A percentile compares a stretch with the other conserved stretches of the same genome.
phyloP scores from a whole-genome alignment of 495 filamentous ascomycete species.

The Penicillium ochrochloron region DNA sequence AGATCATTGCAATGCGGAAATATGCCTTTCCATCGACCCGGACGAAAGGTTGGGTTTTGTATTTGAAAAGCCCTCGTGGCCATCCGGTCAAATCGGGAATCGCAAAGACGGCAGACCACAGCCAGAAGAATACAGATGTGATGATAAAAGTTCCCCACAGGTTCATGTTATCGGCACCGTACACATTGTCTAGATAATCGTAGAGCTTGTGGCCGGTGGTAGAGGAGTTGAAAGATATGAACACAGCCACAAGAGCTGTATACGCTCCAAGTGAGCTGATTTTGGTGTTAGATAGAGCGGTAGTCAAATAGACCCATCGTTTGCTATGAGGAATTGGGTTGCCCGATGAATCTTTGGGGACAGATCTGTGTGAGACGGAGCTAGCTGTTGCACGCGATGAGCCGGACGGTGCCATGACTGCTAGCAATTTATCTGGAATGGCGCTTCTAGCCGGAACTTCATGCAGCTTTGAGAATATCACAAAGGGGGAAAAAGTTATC shows the following conservation, averaged over 20 bases:
- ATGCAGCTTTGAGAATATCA: neutral
- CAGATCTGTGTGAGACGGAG: neutral
- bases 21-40: neutral
- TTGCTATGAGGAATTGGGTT: neutral
- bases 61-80: neutral
- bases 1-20: neutral
- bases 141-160: conserved; percentile 6
- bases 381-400: neutral
- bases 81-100: neutral
- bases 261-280: neutral
- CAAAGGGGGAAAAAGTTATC: neutral
- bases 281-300: neutral
- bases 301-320: conserved; percentile 1
- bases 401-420: neutral
- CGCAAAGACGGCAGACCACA: neutral
- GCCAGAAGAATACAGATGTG: neutral
- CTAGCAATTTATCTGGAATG: neutral
- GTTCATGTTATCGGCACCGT: neutral
- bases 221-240: conserved; percentile 2
- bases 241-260: neutral
- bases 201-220: neutral
- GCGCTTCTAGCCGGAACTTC: neutral
- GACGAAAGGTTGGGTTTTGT: neutral
- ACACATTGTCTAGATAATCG: neutral
- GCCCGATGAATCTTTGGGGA: neutral